Evolutionary conservation across 139 green algal genomes (phyloP).

Genomic region (Chlamydomonas sp.): DNA sequence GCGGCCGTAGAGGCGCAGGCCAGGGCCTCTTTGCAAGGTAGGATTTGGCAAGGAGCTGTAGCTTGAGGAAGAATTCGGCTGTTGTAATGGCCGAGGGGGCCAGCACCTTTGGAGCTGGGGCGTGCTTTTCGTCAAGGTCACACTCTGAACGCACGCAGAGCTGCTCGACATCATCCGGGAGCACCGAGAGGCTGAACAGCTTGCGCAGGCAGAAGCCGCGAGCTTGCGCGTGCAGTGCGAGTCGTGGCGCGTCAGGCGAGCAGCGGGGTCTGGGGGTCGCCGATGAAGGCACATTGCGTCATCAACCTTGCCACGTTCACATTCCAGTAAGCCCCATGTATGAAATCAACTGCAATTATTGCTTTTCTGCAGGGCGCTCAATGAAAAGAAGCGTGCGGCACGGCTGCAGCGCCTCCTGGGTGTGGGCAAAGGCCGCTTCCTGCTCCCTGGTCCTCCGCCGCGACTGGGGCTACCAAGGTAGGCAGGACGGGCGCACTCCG

Average conservation of each 20-base stretch:
- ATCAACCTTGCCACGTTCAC: not conserved
- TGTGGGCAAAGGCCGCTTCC: too few species aligned
- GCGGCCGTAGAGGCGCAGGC: slow-evolving; percentile 7
- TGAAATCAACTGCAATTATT: not conserved
- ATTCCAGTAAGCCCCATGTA: not conserved
- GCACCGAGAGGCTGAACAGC: not conserved
- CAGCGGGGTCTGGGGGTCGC: not conserved
- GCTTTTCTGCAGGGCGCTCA: not conserved
- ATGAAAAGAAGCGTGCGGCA: not conserved
- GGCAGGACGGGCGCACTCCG: too few species aligned
- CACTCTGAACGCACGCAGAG: not conserved
- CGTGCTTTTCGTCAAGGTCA: not conserved
- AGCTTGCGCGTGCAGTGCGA: slow-evolving; percentile 17
- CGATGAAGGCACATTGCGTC: not conserved
- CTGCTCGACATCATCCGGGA: slow-evolving; percentile 2
- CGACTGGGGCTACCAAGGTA: too few species aligned
- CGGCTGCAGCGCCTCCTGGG: slow-evolving; percentile 11
- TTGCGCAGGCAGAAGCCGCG: not conserved
- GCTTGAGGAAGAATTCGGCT: too few species aligned
- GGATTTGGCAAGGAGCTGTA: too few species aligned
- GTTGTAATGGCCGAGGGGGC: too few species aligned
- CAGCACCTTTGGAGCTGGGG: too few species aligned
- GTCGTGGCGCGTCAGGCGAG: not conserved
- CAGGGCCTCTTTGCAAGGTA: slow-evolving; percentile 15
- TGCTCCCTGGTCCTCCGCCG: too few species aligned